phyloP scores from a whole-genome alignment of 192 early-diverging fungal species.

The Linnemannia exigua region DNA sequence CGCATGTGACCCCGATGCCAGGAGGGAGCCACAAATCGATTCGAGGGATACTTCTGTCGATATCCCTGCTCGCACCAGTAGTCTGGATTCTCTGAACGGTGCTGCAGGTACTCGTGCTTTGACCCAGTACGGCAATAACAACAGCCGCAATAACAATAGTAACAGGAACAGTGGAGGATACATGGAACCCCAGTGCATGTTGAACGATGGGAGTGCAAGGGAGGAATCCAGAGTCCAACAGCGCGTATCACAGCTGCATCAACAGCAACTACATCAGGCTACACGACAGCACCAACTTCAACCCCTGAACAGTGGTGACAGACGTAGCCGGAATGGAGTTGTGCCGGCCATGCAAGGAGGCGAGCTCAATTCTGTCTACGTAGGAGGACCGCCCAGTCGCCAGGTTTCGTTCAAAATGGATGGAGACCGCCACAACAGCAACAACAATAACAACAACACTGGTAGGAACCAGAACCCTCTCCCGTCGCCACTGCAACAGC shows the following conservation, averaged over 20 bases:
- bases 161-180: too few species aligned
- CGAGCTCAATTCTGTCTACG: not conserved
- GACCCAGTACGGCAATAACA: not conserved
- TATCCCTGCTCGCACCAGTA: constrained; percentile 15
- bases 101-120: not conserved
- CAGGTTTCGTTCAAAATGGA: not conserved
- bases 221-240: not conserved
- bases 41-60: not conserved
- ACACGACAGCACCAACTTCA: not conserved
- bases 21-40: not conserved
- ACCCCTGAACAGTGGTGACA: not conserved
- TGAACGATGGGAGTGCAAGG: not conserved
- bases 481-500: not conserved
- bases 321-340: not conserved
- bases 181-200: not conserved
- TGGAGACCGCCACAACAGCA: not conserved
- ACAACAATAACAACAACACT: not conserved
- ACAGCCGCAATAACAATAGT: not conserved
- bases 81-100: constrained; percentile 10
- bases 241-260: not conserved
- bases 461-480: not conserved
- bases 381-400: not conserved
- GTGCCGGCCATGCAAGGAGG: not conserved
- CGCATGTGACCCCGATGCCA: not conserved
- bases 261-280: not conserved